These are phyloP conservation scores for Lanmaoa pseudosensibilis DNA, from an alignment of 768 basidiomycete species.

Conservation along the genomic window DNA sequence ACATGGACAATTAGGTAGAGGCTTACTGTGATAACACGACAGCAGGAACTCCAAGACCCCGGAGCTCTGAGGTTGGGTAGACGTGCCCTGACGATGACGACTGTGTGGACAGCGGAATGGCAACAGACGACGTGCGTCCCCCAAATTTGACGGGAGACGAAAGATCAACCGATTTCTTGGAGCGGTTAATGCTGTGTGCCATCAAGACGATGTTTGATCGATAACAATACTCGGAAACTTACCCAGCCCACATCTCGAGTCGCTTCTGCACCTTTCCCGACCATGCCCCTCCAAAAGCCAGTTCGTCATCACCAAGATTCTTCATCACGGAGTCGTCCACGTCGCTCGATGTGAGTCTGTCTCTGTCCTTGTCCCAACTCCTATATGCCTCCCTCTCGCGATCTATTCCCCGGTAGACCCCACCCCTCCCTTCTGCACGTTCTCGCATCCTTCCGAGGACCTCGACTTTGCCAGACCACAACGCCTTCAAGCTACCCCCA, in stretches of 20 bases:
- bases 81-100: constrained; percentile 37
- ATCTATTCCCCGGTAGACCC: constrained; percentile 15
- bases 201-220: constrained; percentile 7
- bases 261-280: constrained; percentile 46
- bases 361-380: constrained; percentile 25
- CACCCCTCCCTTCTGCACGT: constrained; percentile 24
- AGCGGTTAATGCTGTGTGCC: constrained; percentile 34
- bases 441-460: constrained; percentile 28
- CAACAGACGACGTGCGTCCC: constrained; percentile 28
- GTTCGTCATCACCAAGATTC: constrained; percentile 31
- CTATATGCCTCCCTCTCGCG: constrained; percentile 30
- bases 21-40: constrained; percentile 43
- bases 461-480: constrained; percentile 37
- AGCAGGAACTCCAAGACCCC: constrained; percentile 36
- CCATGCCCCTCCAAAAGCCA: constrained; percentile 38
- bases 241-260: constrained; percentile 52
- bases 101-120: constrained; percentile 34
- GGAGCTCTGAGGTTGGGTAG: constrained; percentile 25
- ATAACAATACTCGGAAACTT: constrained; percentile 15
- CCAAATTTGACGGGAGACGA: constrained; percentile 24
- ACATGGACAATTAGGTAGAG: neutral
- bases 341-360: constrained; percentile 31
- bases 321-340: constrained; percentile 27
- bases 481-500: constrained; percentile 34
- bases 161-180: constrained; percentile 32